Conservation (phyloP, 805 yeast species). For the Monosporozyma aquatica region DNA sequence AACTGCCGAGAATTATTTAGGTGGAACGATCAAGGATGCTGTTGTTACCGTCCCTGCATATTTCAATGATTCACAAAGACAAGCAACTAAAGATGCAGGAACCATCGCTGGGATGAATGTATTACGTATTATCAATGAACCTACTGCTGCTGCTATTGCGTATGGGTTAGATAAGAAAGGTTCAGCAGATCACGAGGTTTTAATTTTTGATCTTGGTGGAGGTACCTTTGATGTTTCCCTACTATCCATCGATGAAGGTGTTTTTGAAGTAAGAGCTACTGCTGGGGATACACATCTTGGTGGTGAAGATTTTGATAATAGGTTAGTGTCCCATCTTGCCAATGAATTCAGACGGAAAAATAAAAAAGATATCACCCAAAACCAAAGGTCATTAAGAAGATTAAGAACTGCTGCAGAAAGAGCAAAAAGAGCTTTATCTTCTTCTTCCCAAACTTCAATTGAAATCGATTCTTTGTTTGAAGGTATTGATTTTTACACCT, state of each 20-base stretch:
- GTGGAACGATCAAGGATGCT: slow-evolving; percentile 74
- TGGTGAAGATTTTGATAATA: slow-evolving; percentile 96
- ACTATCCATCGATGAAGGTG: slow-evolving; percentile 89
- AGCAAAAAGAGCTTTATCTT: slow-evolving; percentile 95
- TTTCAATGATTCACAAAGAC: slow-evolving; percentile 96
- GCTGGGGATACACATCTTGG: slow-evolving; percentile 68
- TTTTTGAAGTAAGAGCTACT: slow-evolving; percentile 91
- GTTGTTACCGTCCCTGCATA: slow-evolving; percentile 96
- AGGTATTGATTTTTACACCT: slow-evolving; percentile 94
- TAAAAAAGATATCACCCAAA: slow-evolving; percentile 80
- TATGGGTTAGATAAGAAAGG: slow-evolving; percentile 80
- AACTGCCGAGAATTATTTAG: slow-evolving; percentile 83
- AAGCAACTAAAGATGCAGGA: slow-evolving; percentile 97
- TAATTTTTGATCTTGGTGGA: slow-evolving; percentile 94
- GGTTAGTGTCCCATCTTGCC: slow-evolving; percentile 84
- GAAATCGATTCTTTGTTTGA: slow-evolving; percentile 92
- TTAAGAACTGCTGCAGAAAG: slow-evolving; percentile 97
- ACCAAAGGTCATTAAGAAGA: slow-evolving; percentile 95
- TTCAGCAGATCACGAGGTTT: slow-evolving; percentile 74
- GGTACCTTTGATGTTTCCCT: slow-evolving; percentile 96
- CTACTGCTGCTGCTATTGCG: slow-evolving; percentile 96
- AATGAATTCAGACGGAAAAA: slow-evolving; percentile 92
- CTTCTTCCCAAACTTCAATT: slow-evolving; percentile 88
- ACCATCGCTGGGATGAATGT: slow-evolving; percentile 92
- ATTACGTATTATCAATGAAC: slow-evolving; percentile 90